Evolutionary conservation across 371 early-diverging fungal species (phyloP), one percentile per base, ranked within the genome.

Genomic region (Entomophthora muscae): DNA sequence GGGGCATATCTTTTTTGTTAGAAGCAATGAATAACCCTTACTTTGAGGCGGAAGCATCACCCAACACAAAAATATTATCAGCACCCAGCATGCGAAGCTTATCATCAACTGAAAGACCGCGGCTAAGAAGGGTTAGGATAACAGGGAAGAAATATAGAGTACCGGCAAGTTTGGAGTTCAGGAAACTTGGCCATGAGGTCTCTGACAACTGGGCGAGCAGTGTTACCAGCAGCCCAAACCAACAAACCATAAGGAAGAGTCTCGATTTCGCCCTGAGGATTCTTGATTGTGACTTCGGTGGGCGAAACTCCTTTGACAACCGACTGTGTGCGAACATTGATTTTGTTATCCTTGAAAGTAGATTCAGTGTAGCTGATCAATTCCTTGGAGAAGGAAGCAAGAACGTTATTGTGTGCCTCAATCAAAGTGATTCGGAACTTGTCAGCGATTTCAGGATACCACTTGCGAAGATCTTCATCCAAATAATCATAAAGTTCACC

Each of bases 141-240:
- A 17, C 42, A 42, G 17, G 5, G 5, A 10, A 10, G 17, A 42
- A 42, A 42, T 17, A 42, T 42, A 17, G n/a, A n/a, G 27, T 66
- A 71, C 75, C 86, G 79, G 61, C 82, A 78, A 27, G 73, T 88
- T 71, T 95, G 95, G 2, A 73, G 66, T 22, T 78, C 78, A 26
- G 83, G 77, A 33, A 88, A 70, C 67, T 82, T 78, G 65, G 78
- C 73, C 76, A 89, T 86, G 68, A 93, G 69, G 54, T 86, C 78
- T 27, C 79, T 70, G 59, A 89, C 77, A 31, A 91, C 72, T 2
- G 91, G 87, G 42, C 91, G 80, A 21, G 89, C 75, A n/a, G 90
- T 89, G 71, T 93, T 95, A 32, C 95, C 93, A 1, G 95, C 91
- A 29, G 93, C 92, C 93, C 95, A 95, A 7, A 92, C 93, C 32